phyloP scores from a whole-genome alignment of 1,284 basidiomycete species.

The Inonotus hispidus region DNA sequence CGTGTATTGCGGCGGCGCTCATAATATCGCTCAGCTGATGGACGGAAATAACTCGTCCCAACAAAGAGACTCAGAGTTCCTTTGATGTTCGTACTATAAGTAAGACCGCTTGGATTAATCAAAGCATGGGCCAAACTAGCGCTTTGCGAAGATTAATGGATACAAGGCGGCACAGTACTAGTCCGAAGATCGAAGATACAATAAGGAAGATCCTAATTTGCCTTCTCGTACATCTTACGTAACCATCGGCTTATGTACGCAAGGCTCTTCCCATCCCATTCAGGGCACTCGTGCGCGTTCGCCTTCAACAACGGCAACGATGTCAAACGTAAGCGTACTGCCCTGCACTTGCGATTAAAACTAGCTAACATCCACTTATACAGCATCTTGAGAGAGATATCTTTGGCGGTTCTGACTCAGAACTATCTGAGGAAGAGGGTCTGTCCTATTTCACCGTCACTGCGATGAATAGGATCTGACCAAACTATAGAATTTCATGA shows the following conservation, averaged over 20 bases:
- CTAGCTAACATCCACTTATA: not conserved
- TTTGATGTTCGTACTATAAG: too few species aligned
- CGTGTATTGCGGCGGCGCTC: too few species aligned
- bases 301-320: not conserved
- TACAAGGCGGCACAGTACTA: too few species aligned
- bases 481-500: constrained; percentile 29
- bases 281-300: not conserved
- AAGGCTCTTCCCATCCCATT: not conserved
- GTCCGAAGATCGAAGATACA: too few species aligned
- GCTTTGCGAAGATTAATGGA: too few species aligned
- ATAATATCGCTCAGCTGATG: too few species aligned
- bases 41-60: too few species aligned
- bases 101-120: too few species aligned
- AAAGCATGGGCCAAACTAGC: too few species aligned
- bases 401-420: constrained; percentile 74
- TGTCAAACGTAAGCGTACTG: not conserved
- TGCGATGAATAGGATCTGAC: not conserved
- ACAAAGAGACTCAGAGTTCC: too few species aligned
- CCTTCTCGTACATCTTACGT: not conserved
- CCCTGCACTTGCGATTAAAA: not conserved
- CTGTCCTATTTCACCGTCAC: constrained; percentile 17
- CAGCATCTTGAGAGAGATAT: constrained; percentile 57
- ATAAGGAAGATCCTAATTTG: too few species aligned
- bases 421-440: constrained; percentile 70
- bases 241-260: not conserved